These are phyloP conservation scores for Achaetomium macrosporum DNA, from an alignment of 2,329 filamentous ascomycete species.

Conservation along the genomic window DNA sequence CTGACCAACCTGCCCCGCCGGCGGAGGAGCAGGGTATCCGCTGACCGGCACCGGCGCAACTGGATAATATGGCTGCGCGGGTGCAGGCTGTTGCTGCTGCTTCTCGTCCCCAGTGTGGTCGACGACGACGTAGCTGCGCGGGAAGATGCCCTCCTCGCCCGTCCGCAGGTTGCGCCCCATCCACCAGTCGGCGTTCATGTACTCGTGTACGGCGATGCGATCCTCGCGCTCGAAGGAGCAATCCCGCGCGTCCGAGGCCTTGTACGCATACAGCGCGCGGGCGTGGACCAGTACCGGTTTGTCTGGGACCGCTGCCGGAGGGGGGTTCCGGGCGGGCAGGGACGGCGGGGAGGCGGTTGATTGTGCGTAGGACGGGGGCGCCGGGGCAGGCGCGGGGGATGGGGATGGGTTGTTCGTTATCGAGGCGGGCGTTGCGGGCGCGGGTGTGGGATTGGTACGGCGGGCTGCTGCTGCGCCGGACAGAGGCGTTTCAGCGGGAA, in stretches of 20 bases:
- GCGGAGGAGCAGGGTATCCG: constrained; percentile 29
- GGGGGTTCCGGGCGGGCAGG: constrained; percentile 29
- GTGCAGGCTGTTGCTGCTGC: constrained; percentile 13
- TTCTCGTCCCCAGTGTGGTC: constrained; percentile 36
- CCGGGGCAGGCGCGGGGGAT: constrained; percentile 32
- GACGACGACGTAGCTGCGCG: constrained; percentile 78
- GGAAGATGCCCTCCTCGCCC: constrained; percentile 86
- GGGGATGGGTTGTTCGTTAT: constrained; percentile 20
- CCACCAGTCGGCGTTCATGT: constrained; percentile 98
- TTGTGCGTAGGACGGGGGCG: constrained; percentile 48
- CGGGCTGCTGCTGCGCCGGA: constrained; percentile 32
- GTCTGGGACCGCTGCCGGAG: constrained; percentile 32
- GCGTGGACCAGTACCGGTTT: constrained; percentile 65
- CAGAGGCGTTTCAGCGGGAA: constrained; percentile 65
- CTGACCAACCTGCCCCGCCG: constrained; percentile 35
- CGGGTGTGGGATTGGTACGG: too few relatives aligned
- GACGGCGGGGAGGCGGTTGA: constrained; percentile 35
- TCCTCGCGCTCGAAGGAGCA: constrained; percentile 77
- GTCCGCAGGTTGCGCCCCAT: constrained; percentile 81
- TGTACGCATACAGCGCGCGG: constrained; percentile 78
- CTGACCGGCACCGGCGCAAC: constrained; percentile 18
- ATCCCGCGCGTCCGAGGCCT: constrained; percentile 72
- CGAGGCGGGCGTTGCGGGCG: constrained; percentile 8
- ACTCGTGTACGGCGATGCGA: constrained; percentile 72
- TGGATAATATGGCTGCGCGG: constrained; percentile 21